Evolutionary conservation across 345 rosid genomes (phyloP).

Genomic region (Iberis pinnata): DNA sequence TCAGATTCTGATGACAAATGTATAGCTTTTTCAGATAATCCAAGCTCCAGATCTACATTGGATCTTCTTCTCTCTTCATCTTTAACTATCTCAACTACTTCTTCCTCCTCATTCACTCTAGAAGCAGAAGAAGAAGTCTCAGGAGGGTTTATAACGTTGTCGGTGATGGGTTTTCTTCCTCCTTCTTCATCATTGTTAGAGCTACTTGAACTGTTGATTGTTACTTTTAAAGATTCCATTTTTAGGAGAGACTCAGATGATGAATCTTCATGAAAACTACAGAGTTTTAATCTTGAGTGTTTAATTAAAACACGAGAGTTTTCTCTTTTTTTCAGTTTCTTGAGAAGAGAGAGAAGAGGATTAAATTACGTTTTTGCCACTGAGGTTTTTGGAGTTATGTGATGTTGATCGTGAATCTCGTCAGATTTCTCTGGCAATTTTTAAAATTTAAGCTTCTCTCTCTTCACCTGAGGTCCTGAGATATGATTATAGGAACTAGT

Average conservation of each 20-base stretch:
- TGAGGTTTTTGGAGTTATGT: slow-evolving; percentile 3
- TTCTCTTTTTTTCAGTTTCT: no score
- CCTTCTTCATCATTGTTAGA: not conserved
- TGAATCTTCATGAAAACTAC: not conserved
- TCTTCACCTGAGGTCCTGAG: no score
- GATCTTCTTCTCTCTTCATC: slow-evolving; percentile 46
- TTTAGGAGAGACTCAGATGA: slow-evolving; percentile 28
- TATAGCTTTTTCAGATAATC: slow-evolving; percentile 29
- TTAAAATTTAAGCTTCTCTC: no score
- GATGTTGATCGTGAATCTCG: no score
- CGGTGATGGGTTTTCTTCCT: slow-evolving; percentile 5
- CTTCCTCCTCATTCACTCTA: slow-evolving; percentile 19
- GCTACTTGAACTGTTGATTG: slow-evolving; percentile 26
- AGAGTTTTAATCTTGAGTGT: no score
- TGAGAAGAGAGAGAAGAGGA: no score
- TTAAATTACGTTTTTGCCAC: not conserved
- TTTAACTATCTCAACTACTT: slow-evolving; percentile 39
- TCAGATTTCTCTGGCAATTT: no score
- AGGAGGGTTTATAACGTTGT: slow-evolving; percentile 2
- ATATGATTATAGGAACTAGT: no score
- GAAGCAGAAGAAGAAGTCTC: not conserved
- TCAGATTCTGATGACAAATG: slow-evolving; percentile 39
- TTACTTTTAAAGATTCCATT: slow-evolving; percentile 42
- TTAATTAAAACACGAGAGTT: no score
- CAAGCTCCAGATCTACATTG: slow-evolving; percentile 54